Percentiles rank a stretch among this genome's conserved stretches.
Conservation (phyloP, 305 asterid genomes). For the Petunia hybrid region DNA sequence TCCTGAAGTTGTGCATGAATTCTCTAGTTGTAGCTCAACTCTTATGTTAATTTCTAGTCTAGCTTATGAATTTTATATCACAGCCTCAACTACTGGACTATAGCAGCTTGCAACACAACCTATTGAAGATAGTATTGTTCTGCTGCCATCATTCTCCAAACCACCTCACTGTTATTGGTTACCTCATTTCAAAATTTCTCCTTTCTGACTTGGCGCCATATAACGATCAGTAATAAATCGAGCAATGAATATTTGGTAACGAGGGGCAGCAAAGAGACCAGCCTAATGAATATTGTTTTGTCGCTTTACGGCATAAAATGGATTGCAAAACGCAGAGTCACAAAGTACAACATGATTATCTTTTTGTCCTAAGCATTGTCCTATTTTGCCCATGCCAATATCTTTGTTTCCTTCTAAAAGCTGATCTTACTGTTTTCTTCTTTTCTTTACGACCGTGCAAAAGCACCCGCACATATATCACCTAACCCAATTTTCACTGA, state of each 20-base stretch:
- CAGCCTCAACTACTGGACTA: background rate
- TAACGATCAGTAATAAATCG: too few relatives aligned
- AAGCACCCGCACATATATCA: background rate
- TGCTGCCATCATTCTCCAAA: background rate
- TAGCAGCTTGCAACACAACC: background rate
- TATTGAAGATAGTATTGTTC: background rate
- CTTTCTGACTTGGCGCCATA: background rate
- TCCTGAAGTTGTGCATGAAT: too few relatives aligned
- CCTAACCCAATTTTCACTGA: conserved; percentile 19
- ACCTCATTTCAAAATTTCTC: background rate
- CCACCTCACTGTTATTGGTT: background rate
- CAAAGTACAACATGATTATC: background rate
- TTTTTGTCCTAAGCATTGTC: conserved; percentile 17
- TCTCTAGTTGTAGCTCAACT: too few relatives aligned
- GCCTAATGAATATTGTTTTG: conserved; percentile 10
- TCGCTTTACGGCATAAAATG: background rate
- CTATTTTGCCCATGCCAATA: conserved; percentile 7
- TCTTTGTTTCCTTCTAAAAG: conserved; percentile 24
- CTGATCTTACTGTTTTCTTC: conserved; percentile 1
- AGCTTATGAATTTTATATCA: too few relatives aligned
- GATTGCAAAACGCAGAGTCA: background rate
- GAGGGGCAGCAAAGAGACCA: conserved; percentile 11
- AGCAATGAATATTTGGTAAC: background rate
- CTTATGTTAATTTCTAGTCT: too few relatives aligned
- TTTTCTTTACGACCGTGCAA: conserved; percentile 7